A percentile compares a stretch with the other conserved stretches of the same genome.
phyloP scores from a whole-genome alignment of 805 yeast genomes.

The Clavispora asparagi region DNA sequence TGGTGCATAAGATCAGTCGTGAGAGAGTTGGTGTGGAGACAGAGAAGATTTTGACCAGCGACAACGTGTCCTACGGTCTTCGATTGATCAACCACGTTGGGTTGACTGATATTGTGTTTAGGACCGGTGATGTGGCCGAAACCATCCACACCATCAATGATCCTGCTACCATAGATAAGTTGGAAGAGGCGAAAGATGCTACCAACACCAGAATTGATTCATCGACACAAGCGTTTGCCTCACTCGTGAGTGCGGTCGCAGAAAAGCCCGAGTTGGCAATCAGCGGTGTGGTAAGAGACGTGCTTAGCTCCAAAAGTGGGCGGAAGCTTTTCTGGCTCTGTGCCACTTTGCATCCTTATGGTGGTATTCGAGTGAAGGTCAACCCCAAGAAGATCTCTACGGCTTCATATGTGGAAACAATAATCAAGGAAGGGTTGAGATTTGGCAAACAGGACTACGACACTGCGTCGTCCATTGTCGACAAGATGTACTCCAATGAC shows the following conservation, averaged over 20 bases:
- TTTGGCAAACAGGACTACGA: conserved; percentile 54
- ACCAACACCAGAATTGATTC: conserved; percentile 15
- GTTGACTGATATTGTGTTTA: conserved; percentile 56
- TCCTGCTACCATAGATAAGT: conserved; percentile 9
- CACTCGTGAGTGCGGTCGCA: conserved; percentile 8
- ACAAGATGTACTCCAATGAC: conserved; percentile 1
- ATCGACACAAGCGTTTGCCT: conserved; percentile 19
- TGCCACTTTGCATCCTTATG: conserved; percentile 48
- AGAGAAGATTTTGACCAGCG: conserved; percentile 66
- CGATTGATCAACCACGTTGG: conserved; percentile 49
- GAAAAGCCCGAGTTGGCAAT: background rate
- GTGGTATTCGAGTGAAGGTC: conserved; percentile 28
- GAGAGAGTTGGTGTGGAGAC: conserved; percentile 89
- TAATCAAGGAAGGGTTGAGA: conserved; percentile 67
- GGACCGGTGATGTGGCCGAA: conserved; percentile 20
- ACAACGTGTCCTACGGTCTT: conserved; percentile 60
- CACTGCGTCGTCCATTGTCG: conserved; percentile 42
- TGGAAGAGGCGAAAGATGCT: conserved; percentile 10
- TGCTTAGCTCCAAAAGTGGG: conserved; percentile 6
- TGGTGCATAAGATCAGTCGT: conserved; percentile 72
- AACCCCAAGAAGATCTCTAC: conserved; percentile 32
- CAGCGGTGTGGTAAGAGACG: background rate
- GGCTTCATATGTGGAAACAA: conserved; percentile 40
- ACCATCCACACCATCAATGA: conserved; percentile 15
- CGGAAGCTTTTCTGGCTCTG: conserved; percentile 42